Conservation (phyloP, 169 alveolate species). For the Blepharisma undulans region DNA sequence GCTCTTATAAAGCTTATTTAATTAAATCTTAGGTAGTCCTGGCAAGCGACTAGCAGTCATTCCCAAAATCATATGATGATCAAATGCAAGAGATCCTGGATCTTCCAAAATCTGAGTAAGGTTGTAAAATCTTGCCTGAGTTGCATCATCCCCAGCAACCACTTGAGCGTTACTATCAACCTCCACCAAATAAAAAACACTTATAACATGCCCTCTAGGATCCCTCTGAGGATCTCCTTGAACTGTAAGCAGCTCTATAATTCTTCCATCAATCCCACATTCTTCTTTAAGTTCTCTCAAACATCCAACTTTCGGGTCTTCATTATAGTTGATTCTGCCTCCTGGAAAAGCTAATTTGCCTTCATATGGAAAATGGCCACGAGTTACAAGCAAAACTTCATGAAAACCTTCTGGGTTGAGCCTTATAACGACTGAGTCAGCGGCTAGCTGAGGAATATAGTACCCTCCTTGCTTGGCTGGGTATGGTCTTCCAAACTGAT, state of each 20-base stretch:
- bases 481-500: conserved; percentile 60
- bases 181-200: conserved; percentile 75
- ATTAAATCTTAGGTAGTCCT: not conserved
- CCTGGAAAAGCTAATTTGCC: conserved; percentile 86
- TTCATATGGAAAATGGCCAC: conserved; percentile 70
- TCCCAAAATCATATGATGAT: not conserved
- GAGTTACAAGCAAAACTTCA: conserved; percentile 71
- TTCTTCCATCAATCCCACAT: conserved; percentile 66
- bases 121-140: conserved; percentile 11
- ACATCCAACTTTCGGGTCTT: conserved; percentile 78
- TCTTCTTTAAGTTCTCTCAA: conserved; percentile 82
- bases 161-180: conserved; percentile 72
- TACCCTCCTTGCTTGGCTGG: conserved; percentile 63
- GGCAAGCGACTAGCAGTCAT: not conserved
- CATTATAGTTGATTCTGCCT: conserved; percentile 84
- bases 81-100: not conserved
- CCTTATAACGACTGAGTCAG: conserved; percentile 81
- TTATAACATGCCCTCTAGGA: conserved; percentile 87
- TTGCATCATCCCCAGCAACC: conserved; percentile 88
- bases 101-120: not conserved
- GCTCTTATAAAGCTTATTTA: too few relatives aligned
- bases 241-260: conserved; percentile 63
- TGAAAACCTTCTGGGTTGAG: conserved; percentile 54
- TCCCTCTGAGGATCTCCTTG: conserved; percentile 86
- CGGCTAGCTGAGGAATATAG: conserved; percentile 73